phyloP scores from a whole-genome alignment of 176 grass and related monocot species.

The Neostapfia colusana region DNA sequence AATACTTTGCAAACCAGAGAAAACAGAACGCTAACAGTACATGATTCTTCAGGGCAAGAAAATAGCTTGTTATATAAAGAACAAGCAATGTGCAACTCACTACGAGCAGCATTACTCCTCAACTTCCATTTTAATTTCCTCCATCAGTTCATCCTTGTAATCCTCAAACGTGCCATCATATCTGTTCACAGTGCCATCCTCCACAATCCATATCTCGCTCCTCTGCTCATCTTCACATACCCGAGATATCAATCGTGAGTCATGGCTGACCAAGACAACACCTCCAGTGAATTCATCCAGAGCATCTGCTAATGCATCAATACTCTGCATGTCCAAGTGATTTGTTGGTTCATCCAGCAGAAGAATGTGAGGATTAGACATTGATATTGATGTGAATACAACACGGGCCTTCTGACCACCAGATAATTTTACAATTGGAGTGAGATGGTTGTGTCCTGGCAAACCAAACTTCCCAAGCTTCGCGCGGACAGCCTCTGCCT shows the following conservation, averaged over 20 bases:
- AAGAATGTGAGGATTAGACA: slow-evolving; percentile 90
- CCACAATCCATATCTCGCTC: slow-evolving; percentile 94
- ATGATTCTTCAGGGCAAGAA: slow-evolving; percentile 41
- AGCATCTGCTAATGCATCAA: slow-evolving; percentile 87
- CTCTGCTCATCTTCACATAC: slow-evolving; percentile 88
- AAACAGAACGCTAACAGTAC: slow-evolving; percentile 29
- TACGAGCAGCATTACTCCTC: slow-evolving; percentile 55
- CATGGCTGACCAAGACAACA: slow-evolving; percentile 91
- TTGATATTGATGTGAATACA: slow-evolving; percentile 98
- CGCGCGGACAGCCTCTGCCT: slow-evolving; percentile 79
- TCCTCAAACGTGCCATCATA: slow-evolving; percentile 83
- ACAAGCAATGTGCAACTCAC: slow-evolving; percentile 39
- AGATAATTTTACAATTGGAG: slow-evolving; percentile 91
- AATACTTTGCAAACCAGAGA: slow-evolving; percentile 40
- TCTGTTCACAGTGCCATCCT: slow-evolving; percentile 82
- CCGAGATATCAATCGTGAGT: slow-evolving; percentile 83
- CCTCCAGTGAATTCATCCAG: slow-evolving; percentile 94
- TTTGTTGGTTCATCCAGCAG: slow-evolving; percentile 97
- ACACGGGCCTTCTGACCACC: slow-evolving; percentile 91
- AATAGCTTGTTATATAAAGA: slow-evolving; percentile 43
- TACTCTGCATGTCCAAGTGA: slow-evolving; percentile 98
- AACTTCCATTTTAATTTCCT: slow-evolving; percentile 90
- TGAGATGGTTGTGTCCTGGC: slow-evolving; percentile 95
- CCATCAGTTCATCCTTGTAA: slow-evolving; percentile 92
- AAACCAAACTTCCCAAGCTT: slow-evolving; percentile 97